These are phyloP conservation scores for Acanthamoeba healyi DNA, from an alignment of 208 protist genomes.

Conservation along the genomic window DNA sequence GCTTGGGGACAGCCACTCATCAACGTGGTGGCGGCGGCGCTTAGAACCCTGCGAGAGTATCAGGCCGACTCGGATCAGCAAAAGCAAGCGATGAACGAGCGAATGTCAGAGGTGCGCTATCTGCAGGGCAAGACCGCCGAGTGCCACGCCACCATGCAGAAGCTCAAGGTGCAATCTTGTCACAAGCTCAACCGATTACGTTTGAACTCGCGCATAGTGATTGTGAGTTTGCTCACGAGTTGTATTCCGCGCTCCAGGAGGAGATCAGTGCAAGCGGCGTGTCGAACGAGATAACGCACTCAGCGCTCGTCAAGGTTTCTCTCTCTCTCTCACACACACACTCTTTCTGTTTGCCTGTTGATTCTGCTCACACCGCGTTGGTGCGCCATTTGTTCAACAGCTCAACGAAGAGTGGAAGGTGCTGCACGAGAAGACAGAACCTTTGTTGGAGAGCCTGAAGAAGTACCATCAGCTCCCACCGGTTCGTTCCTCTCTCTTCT, in stretches of 20 bases:
- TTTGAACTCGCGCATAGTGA: no score
- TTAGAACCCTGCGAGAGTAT: neutral
- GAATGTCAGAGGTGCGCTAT: neutral
- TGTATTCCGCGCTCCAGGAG: neutral
- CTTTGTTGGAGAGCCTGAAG: conserved; percentile 3
- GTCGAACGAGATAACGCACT: conserved; percentile 28
- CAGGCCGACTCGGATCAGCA: neutral
- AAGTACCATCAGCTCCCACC: conserved; percentile 37
- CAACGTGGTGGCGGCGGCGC: no score
- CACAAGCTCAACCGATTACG: no score
- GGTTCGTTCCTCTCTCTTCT: neutral
- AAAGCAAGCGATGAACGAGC: conserved; percentile 25
- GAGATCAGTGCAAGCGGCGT: conserved; percentile 27
- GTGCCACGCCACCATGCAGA: conserved; percentile 34
- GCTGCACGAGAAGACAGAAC: conserved; percentile 24
- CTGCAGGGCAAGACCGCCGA: conserved; percentile 40
- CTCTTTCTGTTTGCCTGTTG: no score
- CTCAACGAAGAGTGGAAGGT: conserved; percentile 31
- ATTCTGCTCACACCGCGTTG: no score
- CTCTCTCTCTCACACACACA: no score
- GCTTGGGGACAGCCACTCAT: neutral
- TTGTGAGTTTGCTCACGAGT: no score
- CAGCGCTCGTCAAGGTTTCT: conserved; percentile 30
- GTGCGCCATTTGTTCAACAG: no score
- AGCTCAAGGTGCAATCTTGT: neutral